Evolutionary conservation across 1,139 yeast species (phyloP), one percentile per base, ranked within the genome.

Genomic region (Pichia kudriavzevii): DNA sequence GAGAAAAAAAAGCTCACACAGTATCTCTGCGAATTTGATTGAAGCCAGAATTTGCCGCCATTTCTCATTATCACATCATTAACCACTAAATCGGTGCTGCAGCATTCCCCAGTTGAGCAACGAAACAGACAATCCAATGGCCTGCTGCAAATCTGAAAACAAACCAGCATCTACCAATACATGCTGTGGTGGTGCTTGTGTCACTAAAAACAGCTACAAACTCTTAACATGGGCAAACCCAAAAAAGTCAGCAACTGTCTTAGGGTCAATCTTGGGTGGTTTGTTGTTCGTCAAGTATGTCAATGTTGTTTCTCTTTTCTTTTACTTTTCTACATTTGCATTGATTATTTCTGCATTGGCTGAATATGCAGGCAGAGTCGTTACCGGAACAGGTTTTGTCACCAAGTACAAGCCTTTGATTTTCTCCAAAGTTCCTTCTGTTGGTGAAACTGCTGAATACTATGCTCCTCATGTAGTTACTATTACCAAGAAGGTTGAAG

Each of bases 161-260:
- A 35, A 35, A 23, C 17, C 36, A n/a, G 26, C 26, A 18, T 23
- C 38, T 10, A 35, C 19, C 4, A 40, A 47, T 29, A 31, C 43
- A 26, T 49, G 53, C 33, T 49, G 54, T 30, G 56, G 55, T 25
- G 52, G 55, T 30, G 42, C 48, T 23, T 49, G 54, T 34, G 26
- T 51, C 35, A 45, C 50, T 24, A 50, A 43, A 26, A 41, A 45
- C 14, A 32, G 47, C 16, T 24, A 16, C 12, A 36, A 32, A 17
- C 63, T 87, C 47, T 66, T 88, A 44, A 75, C 88, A 46, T 88
- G 97, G 97, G 69, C 73, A 50, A 72, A 84, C 55, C 95, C 96
- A 26, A 63, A 70, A 45, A 68, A 70, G 52, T 78, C 95, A 38
- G 96, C 82, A 43, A 77, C 79, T 52, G 75, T 80, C 28, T 75